phyloP scores from a whole-genome alignment of 2,329 filamentous ascomycete genomes.

The Arthrocladium fulminans region DNA sequence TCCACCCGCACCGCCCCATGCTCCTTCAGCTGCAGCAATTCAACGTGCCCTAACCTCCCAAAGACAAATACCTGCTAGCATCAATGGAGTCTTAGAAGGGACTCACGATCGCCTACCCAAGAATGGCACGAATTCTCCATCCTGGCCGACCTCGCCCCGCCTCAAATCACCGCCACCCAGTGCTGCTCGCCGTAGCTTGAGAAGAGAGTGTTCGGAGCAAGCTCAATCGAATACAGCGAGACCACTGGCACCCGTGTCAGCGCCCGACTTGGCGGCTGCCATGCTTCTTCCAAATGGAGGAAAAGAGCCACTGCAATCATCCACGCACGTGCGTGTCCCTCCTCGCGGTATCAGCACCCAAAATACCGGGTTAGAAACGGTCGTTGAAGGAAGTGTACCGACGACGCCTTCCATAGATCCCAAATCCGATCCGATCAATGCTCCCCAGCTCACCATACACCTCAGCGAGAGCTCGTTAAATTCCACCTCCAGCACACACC shows the following conservation, averaged over 20 bases:
- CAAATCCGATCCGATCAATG: conserved; percentile 21
- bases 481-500: background rate
- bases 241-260: conserved; percentile 25
- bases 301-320: conserved; percentile 32
- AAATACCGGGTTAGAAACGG: conserved; percentile 67
- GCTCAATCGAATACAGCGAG: conserved; percentile 43
- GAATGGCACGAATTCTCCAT: conserved; percentile 45
- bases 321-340: conserved; percentile 45
- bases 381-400: conserved; percentile 77
- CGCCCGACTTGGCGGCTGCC: conserved; percentile 14
- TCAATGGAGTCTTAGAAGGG: conserved; percentile 54
- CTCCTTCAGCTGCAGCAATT: conserved; percentile 53
- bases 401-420: conserved; percentile 53
- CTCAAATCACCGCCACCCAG: conserved; percentile 66
- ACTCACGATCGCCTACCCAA: conserved; percentile 55
- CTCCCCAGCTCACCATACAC: conserved; percentile 31
- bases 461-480: too few species aligned
- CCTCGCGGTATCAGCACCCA: conserved; percentile 52
- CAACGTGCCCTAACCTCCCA: conserved; percentile 61
- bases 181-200: conserved; percentile 26
- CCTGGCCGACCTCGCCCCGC: conserved; percentile 70
- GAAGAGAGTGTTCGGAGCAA: conserved; percentile 39
- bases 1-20: conserved; percentile 33
- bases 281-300: conserved; percentile 15
- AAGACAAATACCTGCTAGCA: conserved; percentile 51